Base-by-base conservation (phyloP, 2,329 filamentous ascomycete species). In the Pseudopyrenochaeta lycopersici region DNA sequence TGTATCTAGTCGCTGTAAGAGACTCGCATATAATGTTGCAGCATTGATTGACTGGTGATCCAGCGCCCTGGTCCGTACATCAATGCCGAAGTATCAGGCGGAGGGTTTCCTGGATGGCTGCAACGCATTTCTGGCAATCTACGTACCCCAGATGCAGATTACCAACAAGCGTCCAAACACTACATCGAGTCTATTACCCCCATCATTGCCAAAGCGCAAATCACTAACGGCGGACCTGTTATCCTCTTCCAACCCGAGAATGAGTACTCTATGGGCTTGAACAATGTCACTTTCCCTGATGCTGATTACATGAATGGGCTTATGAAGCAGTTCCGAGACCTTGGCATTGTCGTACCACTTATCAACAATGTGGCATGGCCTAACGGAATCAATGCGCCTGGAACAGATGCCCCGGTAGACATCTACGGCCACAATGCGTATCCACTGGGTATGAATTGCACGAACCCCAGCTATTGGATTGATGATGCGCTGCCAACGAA, bases 161-260 rank as follows among this genome's bases (percentile, higher is more conserved):
- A 84, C 58, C 76, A 91, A 4, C 77, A 82, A 31, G 84, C 89
- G 0, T 91, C 89, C 0, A 81, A 88, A 40, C 84, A 86, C 32
- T 67, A 67, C 40, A 67, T 67, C 52, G 70, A 79, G 4, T 79
- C 85, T 5, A 84, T 92, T 42, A 84, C 82, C 17, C 78, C 80
- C 5, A 85, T 88, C n/a, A 88, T 94, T 57, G 88, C 90, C 1
- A 85, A 87, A 51, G 86, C 85, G 1, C 90, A 94, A 64, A 92
- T 94, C 64, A 92, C 89, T 1, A 90, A 92, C 45, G 90, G 89
- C 0, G 91, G 91, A 0, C 90, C 90, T 0, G 81, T 94, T 2
- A 90, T 94, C 55, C 76, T 93, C 1, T 83, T 89, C 46, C 90
- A 95, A 69, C 87, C 89, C 0, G 91, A 95, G 70, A 94, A 94